Base-by-base conservation (phyloP, 805 yeast genomes). In the Naumovozyma baii region DNA sequence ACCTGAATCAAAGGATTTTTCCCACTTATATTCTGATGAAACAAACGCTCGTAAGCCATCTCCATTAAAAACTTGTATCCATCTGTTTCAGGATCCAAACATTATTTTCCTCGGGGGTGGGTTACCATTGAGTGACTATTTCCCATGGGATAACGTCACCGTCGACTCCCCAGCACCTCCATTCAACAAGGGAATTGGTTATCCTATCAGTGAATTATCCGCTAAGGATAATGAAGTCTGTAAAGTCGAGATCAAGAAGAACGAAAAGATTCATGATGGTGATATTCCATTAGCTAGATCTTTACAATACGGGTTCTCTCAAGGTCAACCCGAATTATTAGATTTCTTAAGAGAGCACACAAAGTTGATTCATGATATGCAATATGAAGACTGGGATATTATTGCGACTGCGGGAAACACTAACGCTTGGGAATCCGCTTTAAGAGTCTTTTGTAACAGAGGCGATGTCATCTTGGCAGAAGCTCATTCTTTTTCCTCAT, bases 81-180 rank as follows among this genome's bases (percentile, higher is more conserved):
- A 77, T 57, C 81, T 83, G 67, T 81, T 68, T 55, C 67, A 68
- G 33, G 72, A 75, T 47, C 95, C 95, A 26, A 76, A 80, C 39
- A 70, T 92, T 56, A 78, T 86, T 41, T 88, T 87, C 58, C 73
- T 90, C 40, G 97, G 96, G 40, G 98, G 97, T 52, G 98, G 98
- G 5, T 73, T 90, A 51, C 98, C 98, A 12, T 67, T 85, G 59
- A 68, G 95, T 18, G 90, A 83, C 47, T 83, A 84, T 64, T 90
- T 90, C 73, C 97, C 98, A 33, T 85, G 90, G 73, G 85, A 87
- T 53, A 74, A 77, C 48, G 60, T 90, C 42, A 59, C 71, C 17
- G 80, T 82, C 12, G 76, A 75, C 40, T 69, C 86, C 5, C 94
- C 95, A 41, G 70, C 77, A 10, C 82, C 92, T 17, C 94, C 95